Base-by-base conservation (phyloP, 1,284 basidiomycete genomes). In the Cryptococcus sp. region DNA sequence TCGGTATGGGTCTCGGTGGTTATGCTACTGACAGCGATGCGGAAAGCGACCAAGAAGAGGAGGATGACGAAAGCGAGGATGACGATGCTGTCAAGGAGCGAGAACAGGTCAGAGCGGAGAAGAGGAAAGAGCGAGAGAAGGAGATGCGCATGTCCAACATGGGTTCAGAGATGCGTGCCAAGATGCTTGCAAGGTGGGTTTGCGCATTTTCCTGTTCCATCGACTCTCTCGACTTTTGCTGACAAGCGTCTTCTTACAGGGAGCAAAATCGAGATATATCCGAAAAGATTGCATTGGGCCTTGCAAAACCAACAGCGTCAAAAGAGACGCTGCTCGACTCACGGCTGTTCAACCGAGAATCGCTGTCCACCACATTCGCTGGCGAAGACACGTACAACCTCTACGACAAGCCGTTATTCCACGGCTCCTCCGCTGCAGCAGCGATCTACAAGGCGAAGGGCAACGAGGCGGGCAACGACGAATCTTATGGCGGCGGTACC, bases 101-200 rank as follows among this genome's bases (percentile, higher is more conserved):
- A 52, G 94, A 98, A 76, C 81, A 88, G 65, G 93, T 98, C 84
- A 85, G 95, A 54, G 82, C 85, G 54, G 93, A 98, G 83, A 93
- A 97, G 82, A 84, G 91, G 70, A 85, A 88, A 58, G 92, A 99
- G 75, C 86, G 94, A 39, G 94, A 99, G 81, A 87, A 95, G 53
- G 95, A 99, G 80, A 86, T 99, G 87, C 85, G 96, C 59, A 96
- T 99, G 93, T 93, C 86, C 79, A 98, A 98, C 74, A 99, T 99
- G 96, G 96, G 96, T 40, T 87, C 88, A 39, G 96, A 99, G 79
- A 90, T 93, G 76, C 86, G 96, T 6, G 93, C 96, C 23, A 96
- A 96, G 81, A 88, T 92, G 83, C 83, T 99, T 55, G 92, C 94
- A 23, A 86, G 89, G 79, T 80, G 63, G 54, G 79, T 76, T 16